Conservation (phyloP, 1,139 yeast species). For the Suhomyces guaymorum region DNA sequence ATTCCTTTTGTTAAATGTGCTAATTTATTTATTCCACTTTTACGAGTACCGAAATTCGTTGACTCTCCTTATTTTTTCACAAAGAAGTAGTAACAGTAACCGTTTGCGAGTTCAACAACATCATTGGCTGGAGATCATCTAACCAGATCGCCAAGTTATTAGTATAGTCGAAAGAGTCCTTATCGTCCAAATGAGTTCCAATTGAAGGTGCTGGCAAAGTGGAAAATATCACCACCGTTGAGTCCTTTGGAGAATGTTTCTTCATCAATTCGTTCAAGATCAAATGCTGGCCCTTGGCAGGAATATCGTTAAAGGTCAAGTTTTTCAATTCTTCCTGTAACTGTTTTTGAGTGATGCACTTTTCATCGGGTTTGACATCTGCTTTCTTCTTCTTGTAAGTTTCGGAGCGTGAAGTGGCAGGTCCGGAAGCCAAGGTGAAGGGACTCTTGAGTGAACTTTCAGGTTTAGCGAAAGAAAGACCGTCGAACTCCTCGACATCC, state of each 20-base stretch:
- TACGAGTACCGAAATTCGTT: too few species aligned
- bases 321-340: slow-evolving; percentile 42
- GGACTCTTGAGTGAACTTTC: slow-evolving; percentile 3
- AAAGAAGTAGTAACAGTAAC: slow-evolving; percentile 94
- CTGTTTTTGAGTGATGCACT: slow-evolving; percentile 35
- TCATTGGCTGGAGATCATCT: slow-evolving; percentile 74
- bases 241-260: slow-evolving; percentile 51
- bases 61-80: too few species aligned
- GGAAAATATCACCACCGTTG: slow-evolving; percentile 75
- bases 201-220: slow-evolving; percentile 86
- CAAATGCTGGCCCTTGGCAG: slow-evolving; percentile 88
- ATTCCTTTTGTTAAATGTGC: too few species aligned
- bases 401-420: slow-evolving; percentile 13
- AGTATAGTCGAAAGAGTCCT: slow-evolving; percentile 72
- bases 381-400: slow-evolving; percentile 10
- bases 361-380: slow-evolving; percentile 1
- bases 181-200: slow-evolving; percentile 73
- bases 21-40: too few species aligned
- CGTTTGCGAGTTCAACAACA: slow-evolving; percentile 84
- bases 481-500: slow-evolving; percentile 6
- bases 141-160: slow-evolving; percentile 80
- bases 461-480: slow-evolving; percentile 3
- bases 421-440: slow-evolving; percentile 5
- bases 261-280: slow-evolving; percentile 84
- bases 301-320: slow-evolving; percentile 74